Base-by-base conservation (phyloP, 108 stramenopile species). In the Skeletonema menzelii region DNA sequence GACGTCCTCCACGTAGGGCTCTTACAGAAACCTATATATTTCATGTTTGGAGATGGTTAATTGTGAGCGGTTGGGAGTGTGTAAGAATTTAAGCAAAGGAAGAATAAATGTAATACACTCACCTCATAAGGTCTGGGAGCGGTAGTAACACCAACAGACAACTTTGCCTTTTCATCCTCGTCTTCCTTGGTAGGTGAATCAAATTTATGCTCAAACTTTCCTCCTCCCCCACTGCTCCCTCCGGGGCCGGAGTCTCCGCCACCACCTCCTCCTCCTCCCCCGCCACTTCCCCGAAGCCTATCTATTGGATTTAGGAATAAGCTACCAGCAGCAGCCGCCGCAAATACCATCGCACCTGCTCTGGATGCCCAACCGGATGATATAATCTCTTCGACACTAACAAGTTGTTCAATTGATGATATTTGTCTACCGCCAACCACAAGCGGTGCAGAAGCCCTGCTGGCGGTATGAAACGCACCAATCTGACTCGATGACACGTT, bases 1-100 rank as follows among this genome's bases (percentile, higher is more conserved):
- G 85, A 10, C 94, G 76, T 17, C 77, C 84, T 10, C 94, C 94
- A 78, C 87, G 76, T 2, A 92, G 62, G 35, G 91, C 90, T 59
- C 81, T 75, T 10, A 90, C 82, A 24, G 93, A 95, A 20, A 91
- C 88, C 92, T 93, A 59, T 22, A 1, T 20, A 3, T 58, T 17
- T 8, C 7, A 63, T 6, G 32, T 13, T 56, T 57, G 15, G 62
- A 63, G 56, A 11, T 20, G 59, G 38, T 71, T 22, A 47, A 53
- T 27, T 2, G 24, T 77, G 17, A 38, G 19, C n/a, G n/a, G n/a
- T n/a, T n/a, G n/a, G 46, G 19, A 6, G 47, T 5, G n/a, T 1
- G 17, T 49, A 8, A 6, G 47, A 49, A 15, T 8, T 6, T 1
- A 15, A 2, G 14, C 42, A 17, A 42, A 30, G 65, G 20, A 4